Evolutionary conservation across 768 basidiomycete genomes (phyloP).

Genomic region (Termitomyces bulborhizus): DNA sequence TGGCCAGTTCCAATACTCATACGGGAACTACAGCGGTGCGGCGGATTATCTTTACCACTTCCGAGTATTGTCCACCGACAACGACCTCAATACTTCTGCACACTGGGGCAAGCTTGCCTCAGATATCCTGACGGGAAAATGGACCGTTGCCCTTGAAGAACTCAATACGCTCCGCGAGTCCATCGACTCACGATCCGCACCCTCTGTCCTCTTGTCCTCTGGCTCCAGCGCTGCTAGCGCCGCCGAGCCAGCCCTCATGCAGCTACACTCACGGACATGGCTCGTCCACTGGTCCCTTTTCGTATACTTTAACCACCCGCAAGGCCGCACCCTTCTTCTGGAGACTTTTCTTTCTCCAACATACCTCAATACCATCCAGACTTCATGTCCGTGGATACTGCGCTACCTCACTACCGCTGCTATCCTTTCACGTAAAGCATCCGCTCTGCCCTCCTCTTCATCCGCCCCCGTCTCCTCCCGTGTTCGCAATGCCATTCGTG

Average conservation of each 20-base stretch:
- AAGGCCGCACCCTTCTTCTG: slow-evolving; percentile 86
- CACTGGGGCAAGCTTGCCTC: slow-evolving; percentile 99
- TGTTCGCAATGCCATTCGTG: slow-evolving; percentile 82
- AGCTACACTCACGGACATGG: slow-evolving; percentile 95
- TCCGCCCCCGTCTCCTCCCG: slow-evolving; percentile 51
- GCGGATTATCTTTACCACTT: slow-evolving; percentile 99
- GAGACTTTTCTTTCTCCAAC: slow-evolving; percentile 96
- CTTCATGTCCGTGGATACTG: slow-evolving; percentile 89
- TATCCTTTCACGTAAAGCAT: slow-evolving; percentile 80
- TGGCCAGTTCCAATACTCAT: slow-evolving; percentile 98
- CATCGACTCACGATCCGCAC: slow-evolving; percentile 73
- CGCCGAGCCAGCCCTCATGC: slow-evolving; percentile 70
- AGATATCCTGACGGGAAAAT: slow-evolving; percentile 91
- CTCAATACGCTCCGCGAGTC: slow-evolving; percentile 91
- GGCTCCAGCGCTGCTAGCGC: slow-evolving; percentile 25
- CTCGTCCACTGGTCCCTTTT: slow-evolving; percentile 97
- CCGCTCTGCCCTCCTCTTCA: slow-evolving; percentile 40
- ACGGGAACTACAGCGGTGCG: slow-evolving; percentile 93
- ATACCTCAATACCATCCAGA: slow-evolving; percentile 98
- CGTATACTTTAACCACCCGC: slow-evolving; percentile 95
- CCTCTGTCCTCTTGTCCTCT: slow-evolving; percentile 37
- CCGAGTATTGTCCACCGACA: slow-evolving; percentile 92
- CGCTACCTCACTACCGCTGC: slow-evolving; percentile 93
- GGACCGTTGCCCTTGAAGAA: slow-evolving; percentile 93
- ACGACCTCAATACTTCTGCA: slow-evolving; percentile 89